Conservation (phyloP, 345 rosid species). For the Mercurialis annua region DNA sequence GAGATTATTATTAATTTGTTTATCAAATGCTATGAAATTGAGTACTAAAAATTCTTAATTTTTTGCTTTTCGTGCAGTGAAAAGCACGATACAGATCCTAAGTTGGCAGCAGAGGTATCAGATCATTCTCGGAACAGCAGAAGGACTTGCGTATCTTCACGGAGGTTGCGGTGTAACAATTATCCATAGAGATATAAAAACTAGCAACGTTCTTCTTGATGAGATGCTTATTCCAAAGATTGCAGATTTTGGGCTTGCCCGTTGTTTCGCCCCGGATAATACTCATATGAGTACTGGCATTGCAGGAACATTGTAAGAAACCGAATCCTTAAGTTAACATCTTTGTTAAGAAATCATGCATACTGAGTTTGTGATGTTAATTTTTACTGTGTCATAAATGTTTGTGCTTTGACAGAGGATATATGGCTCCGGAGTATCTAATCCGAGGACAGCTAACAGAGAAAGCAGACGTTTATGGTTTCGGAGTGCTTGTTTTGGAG, state of each 20-base stretch:
- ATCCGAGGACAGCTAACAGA: conserved; percentile 64
- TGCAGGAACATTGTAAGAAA: conserved; percentile 78
- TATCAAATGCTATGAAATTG: too few species aligned
- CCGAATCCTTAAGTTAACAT: neutral
- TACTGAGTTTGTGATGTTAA: too few species aligned
- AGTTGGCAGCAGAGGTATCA: conserved; percentile 60
- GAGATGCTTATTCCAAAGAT: conserved; percentile 62
- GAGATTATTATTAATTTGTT: too few species aligned
- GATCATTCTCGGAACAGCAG: conserved; percentile 66
- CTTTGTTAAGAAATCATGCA: neutral
- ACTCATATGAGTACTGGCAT: conserved; percentile 61
- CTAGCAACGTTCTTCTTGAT: conserved; percentile 77
- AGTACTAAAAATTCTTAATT: too few species aligned
- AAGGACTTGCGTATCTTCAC: conserved; percentile 75
- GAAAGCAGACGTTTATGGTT: conserved; percentile 76
- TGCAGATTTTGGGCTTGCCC: conserved; percentile 80
- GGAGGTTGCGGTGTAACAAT: conserved; percentile 55
- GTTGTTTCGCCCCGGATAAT: conserved; percentile 42
- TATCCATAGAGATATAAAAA: conserved; percentile 80
- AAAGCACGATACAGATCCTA: conserved; percentile 40
- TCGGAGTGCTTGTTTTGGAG: conserved; percentile 70
- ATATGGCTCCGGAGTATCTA: conserved; percentile 87
- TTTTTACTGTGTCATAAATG: neutral
- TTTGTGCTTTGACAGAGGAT: conserved; percentile 44
- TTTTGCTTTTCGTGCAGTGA: conserved; percentile 33